These are phyloP conservation scores for Phaffomyces thermotolerans DNA, from an alignment of 805 yeast species.

Conservation along the genomic window DNA sequence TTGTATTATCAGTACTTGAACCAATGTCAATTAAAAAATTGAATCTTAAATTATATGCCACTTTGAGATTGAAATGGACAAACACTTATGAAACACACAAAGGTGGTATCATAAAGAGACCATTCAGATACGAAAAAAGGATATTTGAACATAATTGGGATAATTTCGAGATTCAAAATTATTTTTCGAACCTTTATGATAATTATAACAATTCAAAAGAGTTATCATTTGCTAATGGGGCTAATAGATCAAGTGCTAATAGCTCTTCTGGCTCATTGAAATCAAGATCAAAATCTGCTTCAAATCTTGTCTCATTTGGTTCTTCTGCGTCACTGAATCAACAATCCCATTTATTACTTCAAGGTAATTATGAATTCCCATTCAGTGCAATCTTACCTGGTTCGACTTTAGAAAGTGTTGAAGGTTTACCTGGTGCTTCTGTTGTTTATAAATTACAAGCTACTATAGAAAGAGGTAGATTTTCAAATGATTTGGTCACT, in stretches of 20 bases:
- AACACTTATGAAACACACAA: slow-evolving; percentile 44
- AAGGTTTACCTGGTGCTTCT: slow-evolving; percentile 79
- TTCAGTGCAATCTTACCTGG: slow-evolving; percentile 85
- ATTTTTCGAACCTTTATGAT: slow-evolving; percentile 25
- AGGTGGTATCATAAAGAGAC: slow-evolving; percentile 36
- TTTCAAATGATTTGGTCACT: slow-evolving; percentile 54
- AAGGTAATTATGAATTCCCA: slow-evolving; percentile 88
- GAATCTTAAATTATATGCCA: slow-evolving; percentile 57
- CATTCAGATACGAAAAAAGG: slow-evolving; percentile 48
- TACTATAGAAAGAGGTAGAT: slow-evolving; percentile 74
- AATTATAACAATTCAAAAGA: slow-evolving; percentile 14
- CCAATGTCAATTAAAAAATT: slow-evolving; percentile 64
- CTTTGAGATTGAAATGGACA: slow-evolving; percentile 57
- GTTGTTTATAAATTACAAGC: slow-evolving; percentile 71
- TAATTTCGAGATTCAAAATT: slow-evolving; percentile 45
- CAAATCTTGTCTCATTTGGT: slow-evolving; percentile 28
- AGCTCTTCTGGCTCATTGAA: slow-evolving; percentile 20
- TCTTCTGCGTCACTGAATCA: slow-evolving; percentile 19
- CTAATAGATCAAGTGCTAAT: slow-evolving; percentile 14
- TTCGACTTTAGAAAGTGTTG: slow-evolving; percentile 76
- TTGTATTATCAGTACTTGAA: slow-evolving; percentile 70
- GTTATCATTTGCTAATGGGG: neutral
- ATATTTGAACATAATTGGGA: slow-evolving; percentile 80
- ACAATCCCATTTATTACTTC: slow-evolving; percentile 36
- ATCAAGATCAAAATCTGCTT: slow-evolving; percentile 26